Conservation (phyloP, 1,139 yeast species). For the Yamadazyma oceani region DNA sequence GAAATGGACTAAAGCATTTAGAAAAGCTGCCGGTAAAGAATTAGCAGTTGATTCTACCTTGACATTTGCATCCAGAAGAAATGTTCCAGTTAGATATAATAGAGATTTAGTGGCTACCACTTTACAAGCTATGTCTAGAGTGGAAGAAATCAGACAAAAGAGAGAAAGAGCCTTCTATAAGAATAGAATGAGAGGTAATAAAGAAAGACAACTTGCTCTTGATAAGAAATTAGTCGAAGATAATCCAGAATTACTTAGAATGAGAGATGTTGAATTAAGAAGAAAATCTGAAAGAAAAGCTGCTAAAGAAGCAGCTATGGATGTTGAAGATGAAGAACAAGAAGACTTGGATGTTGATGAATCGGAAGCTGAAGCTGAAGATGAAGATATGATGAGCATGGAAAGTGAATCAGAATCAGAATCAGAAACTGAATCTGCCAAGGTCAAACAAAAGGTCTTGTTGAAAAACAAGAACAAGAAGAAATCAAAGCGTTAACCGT, state of each 20-base stretch:
- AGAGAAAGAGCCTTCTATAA: slow-evolving; percentile 98
- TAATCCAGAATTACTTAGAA: slow-evolving; percentile 84
- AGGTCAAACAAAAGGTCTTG: slow-evolving; percentile 70
- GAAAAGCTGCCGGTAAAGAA: slow-evolving; percentile 99
- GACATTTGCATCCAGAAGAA: slow-evolving; percentile 95
- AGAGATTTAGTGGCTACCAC: slow-evolving; percentile 95
- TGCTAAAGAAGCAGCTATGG: slow-evolving; percentile 55
- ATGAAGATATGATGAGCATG: slow-evolving; percentile 34
- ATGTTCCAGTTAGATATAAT: slow-evolving; percentile 96
- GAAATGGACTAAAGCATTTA: slow-evolving; percentile 98
- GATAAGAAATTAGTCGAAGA: slow-evolving; percentile 87
- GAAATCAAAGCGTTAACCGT: slow-evolving; percentile 25
- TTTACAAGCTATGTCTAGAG: slow-evolving; percentile 90
- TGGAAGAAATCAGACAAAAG: slow-evolving; percentile 92
- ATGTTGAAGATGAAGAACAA: slow-evolving; percentile 45
- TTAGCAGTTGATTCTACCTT: slow-evolving; percentile 96
- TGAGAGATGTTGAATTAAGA: slow-evolving; percentile 90
- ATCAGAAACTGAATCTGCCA: slow-evolving; percentile 35
- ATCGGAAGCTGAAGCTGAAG: slow-evolving; percentile 36
- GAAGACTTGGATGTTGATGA: slow-evolving; percentile 43
- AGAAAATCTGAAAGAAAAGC: slow-evolving; percentile 73
- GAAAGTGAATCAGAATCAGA: slow-evolving; percentile 42
- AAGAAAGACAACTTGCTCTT: slow-evolving; percentile 77
- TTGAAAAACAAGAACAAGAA: slow-evolving; percentile 81
- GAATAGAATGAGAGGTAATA: slow-evolving; percentile 99